Evolutionary conservation across 345 rosid genomes (phyloP), one percentile per base, ranked within the genome.

Genomic region (Pistacia vera): DNA sequence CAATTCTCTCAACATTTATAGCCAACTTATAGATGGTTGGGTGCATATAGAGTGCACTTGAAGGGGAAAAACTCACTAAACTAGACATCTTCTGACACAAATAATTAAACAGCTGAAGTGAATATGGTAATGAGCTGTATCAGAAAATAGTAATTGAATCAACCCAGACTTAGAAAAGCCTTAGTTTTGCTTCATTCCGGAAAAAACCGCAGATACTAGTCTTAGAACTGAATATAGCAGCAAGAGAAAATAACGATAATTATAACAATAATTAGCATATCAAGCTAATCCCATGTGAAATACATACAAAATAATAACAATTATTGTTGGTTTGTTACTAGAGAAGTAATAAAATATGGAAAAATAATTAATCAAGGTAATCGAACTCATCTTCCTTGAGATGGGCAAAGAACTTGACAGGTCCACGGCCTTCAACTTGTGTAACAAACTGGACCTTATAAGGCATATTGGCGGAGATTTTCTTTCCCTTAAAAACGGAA

Each of bases 371-470:
- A 74, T 87, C 94, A 75, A 88, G 76, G 48, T 74, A 83, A 77
- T 88, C 95, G 75, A 96, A 89, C 83, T 96, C 99, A 14, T 91
- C 94, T 58, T 92, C 95, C 80, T 81, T 92, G 73, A 96, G 94
- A 88, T 96, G 99, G 35, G 94, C 89, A 54, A 84, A 82, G 90
- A 96, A 93, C 84, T 96, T 96, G 56, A 96, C 97, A 70, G 84
- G 76, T 8, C 97, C 94, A 18, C 93, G 89, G 64, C 87, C 98
- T 80, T 84, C 88, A 48, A 92, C 59, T 44, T 91, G 90, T 14
- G 80, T 77, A 51, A 83, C 73, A 22, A 96, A 96, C 89, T 90
- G 82, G 55, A 93, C 88, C 91, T 90, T 96, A 79, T 22, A 93
- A 18, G 99, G 99, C 28, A 91, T 63, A 83, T 91, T 92, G 4